Conservation (phyloP, 768 basidiomycete genomes). For the Phanerochaete carnosa region DNA sequence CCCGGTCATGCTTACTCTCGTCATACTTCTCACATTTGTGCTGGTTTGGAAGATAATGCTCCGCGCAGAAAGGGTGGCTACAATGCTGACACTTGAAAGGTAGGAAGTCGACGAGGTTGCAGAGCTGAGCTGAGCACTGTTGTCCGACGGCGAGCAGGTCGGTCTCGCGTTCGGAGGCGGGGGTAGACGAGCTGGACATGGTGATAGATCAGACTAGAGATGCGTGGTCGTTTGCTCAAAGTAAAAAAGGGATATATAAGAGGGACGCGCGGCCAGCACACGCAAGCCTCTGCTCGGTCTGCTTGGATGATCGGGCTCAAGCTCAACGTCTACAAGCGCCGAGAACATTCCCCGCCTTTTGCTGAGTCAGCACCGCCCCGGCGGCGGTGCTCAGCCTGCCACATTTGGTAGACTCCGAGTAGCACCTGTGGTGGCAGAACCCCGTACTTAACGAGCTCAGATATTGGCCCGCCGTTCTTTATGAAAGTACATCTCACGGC, state of each 20-base stretch:
- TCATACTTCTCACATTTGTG: constrained; percentile 74
- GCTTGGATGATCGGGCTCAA: not conserved
- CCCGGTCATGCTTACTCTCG: constrained; percentile 63
- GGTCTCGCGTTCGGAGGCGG: constrained; percentile 39
- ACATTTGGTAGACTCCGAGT: no score
- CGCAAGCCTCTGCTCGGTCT: constrained; percentile 11
- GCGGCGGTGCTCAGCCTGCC: no score
- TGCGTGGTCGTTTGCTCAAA: not conserved
- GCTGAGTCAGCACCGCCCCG: constrained; percentile 4
- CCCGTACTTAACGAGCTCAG: no score
- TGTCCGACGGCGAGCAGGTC: constrained; percentile 65
- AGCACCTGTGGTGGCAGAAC: no score
- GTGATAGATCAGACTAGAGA: constrained; percentile 6
- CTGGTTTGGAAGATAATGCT: constrained; percentile 69
- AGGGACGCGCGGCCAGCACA: constrained; percentile 19
- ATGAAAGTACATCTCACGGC: no score
- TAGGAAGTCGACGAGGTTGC: constrained; percentile 76
- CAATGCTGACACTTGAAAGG: constrained; percentile 89
- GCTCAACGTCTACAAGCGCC: constrained; percentile 4
- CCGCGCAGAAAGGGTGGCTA: constrained; percentile 63
- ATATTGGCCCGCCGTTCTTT: no score
- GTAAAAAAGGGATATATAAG: not conserved
- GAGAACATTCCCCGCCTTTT: constrained; percentile 6
- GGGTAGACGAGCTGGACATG: constrained; percentile 26
- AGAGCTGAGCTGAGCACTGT: constrained; percentile 66